Base-by-base conservation (phyloP, 129 eudicot genomes). In the Smallanthus sonchifolius region DNA sequence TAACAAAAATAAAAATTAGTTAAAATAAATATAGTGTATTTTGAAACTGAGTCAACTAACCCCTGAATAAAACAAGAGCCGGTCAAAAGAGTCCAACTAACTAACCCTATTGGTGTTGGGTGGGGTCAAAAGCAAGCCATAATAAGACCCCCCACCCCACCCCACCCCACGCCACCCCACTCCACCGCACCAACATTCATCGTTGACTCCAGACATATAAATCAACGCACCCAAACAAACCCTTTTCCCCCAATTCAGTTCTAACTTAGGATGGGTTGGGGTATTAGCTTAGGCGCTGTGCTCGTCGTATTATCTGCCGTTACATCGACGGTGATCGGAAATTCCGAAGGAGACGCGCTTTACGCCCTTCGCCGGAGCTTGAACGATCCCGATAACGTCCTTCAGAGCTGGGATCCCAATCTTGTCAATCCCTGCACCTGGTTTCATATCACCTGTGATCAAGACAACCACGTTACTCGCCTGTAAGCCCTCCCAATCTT, bases 361-460 rank as follows among this genome's bases (percentile, higher is more conserved):
- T 85, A 69, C 77, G 98, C 96, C 40, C 86, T 92, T 39, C 81
- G 91, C 28, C 79, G 76, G 87, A 87, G 92, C 88, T 85, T 92
- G 20, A 45, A 74, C 69, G 98, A 92, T 83, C 98, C 98, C 39
- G 88, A 87, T 57, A 85, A 92, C 56, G 96, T 92, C 44, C 94
- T 92, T 15, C 87, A 83, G 78, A 92, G 96, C 95, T 92, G 98
- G 98, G 96, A 92, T 79, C 89, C 87, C 30, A 92, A 84, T 74
- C 94, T 92, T 36, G 98, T 92, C 13, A 87, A 77, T 51, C 98
- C 98, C 34, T 92, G 98, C 75, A 92, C 98, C 45, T 92, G 96
- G 96, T 92, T 92, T 66, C 97, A 92, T 77, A 43, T 92, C 82
- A 92, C 96, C 64, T 92, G 98, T 75, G 86, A 92, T 78, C 84